A percentile compares a stretch with the other conserved stretches of the same genome.
phyloP scores from a whole-genome alignment of 2,329 filamentous ascomycete species.

The Penicillium sp. region DNA sequence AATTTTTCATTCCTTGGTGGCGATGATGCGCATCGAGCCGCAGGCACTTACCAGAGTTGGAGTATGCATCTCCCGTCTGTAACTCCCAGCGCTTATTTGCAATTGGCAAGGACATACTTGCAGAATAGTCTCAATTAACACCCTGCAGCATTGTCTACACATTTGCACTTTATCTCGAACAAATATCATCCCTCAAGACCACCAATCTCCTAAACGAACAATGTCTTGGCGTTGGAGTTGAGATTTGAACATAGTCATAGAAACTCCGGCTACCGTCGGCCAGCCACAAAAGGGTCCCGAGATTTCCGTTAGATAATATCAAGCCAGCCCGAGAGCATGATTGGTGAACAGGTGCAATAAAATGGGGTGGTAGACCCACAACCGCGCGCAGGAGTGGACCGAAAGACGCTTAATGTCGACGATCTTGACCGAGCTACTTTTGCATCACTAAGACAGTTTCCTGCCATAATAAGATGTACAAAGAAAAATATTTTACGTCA shows the following conservation, averaged over 20 bases:
- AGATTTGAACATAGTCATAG: background rate
- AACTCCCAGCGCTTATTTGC: background rate
- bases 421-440: conserved; percentile 8
- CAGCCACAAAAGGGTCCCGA: conserved; percentile 3
- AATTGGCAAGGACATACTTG: no score
- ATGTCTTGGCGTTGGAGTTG: conserved; percentile 7
- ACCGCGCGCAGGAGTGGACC: conserved; percentile 8
- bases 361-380: conserved; percentile 3
- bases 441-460: conserved; percentile 6
- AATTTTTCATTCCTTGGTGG: conserved; percentile 1
- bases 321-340: conserved; percentile 3
- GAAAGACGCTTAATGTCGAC: conserved; percentile 17
- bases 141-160: background rate
- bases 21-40: conserved; percentile 10
- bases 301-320: conserved; percentile 22
- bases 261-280: conserved; percentile 16
- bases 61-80: background rate
- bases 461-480: conserved; percentile 15
- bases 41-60: background rate
- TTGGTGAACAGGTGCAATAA: background rate
- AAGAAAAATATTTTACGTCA: conserved; percentile 3
- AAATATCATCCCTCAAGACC: no score
- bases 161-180: no score
- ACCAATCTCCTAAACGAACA: background rate
- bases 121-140: background rate